Conservation (phyloP, 192 early-diverging fungal genomes). For the Umbelopsis sp. region DNA sequence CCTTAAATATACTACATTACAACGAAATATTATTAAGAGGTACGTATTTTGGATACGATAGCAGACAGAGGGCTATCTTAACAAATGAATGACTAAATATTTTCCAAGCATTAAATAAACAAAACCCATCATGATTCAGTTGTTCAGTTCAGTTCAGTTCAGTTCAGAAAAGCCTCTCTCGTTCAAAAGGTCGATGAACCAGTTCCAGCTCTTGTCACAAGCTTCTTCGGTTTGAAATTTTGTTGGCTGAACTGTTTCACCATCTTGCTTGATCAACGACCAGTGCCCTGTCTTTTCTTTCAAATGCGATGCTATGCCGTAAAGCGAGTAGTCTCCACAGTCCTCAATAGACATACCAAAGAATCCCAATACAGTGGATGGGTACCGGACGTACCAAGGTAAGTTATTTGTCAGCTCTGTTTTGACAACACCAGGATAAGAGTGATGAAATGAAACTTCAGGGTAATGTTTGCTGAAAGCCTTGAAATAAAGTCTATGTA, state of each 20-base stretch:
- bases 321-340: neutral
- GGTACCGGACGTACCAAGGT: neutral
- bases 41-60: no score
- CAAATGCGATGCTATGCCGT: neutral
- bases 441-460: neutral
- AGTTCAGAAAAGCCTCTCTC: no score
- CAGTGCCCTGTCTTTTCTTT: neutral
- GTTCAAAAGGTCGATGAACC: no score
- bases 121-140: no score
- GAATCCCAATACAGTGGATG: neutral
- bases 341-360: neutral
- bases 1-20: no score
- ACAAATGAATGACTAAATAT: no score
- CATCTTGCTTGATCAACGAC: neutral
- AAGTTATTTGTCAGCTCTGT: neutral
- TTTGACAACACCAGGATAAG: neutral
- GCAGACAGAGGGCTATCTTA: no score
- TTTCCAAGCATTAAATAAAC: no score
- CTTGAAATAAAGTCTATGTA: no score
- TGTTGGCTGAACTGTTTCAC: neutral
- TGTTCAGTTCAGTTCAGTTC: no score
- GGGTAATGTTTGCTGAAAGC: neutral
- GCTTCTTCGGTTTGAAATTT: slow-evolving; percentile 5
- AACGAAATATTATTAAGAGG: no score
- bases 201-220: neutral